phyloP scores from a whole-genome alignment of 495 filamentous ascomycete genomes.

The Trichoderma gamsii region DNA sequence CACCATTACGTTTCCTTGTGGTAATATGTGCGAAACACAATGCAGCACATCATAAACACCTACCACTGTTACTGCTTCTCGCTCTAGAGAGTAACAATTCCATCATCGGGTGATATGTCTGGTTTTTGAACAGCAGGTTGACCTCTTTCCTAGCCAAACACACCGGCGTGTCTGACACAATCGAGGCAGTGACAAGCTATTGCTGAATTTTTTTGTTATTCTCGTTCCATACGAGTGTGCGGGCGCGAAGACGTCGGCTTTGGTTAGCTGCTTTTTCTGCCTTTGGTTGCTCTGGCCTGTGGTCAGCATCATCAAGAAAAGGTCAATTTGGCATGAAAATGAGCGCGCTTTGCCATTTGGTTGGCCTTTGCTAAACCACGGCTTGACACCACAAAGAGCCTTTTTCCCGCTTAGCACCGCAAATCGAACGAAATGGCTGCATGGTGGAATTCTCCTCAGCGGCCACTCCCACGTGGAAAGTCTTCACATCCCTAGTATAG shows the following conservation, averaged over 20 bases:
- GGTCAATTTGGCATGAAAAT: too few relatives aligned
- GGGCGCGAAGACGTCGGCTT: background rate
- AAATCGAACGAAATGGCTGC: background rate
- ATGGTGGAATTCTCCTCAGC: background rate
- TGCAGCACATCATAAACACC: too few relatives aligned
- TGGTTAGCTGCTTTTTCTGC: background rate
- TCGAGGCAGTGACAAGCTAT: too few relatives aligned
- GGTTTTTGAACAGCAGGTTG: background rate
- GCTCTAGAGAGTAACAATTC: background rate
- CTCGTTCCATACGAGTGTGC: background rate
- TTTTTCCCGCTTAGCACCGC: conserved; percentile 5
- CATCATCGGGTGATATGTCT: conserved; percentile 2
- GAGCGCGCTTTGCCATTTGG: too few relatives aligned
- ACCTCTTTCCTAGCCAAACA: background rate
- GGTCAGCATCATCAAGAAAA: background rate
- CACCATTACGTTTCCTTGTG: background rate
- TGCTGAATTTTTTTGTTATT: background rate
- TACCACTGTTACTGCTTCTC: background rate
- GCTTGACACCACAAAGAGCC: background rate
- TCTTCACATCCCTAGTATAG: background rate
- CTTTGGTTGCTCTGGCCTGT: background rate
- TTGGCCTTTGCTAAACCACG: background rate
- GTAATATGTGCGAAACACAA: background rate
- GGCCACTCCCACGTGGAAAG: conserved; percentile 11
- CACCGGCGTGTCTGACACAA: background rate